Conservation (phyloP, 441 rosid genomes). For the Pelargonium cotyledonis region DNA sequence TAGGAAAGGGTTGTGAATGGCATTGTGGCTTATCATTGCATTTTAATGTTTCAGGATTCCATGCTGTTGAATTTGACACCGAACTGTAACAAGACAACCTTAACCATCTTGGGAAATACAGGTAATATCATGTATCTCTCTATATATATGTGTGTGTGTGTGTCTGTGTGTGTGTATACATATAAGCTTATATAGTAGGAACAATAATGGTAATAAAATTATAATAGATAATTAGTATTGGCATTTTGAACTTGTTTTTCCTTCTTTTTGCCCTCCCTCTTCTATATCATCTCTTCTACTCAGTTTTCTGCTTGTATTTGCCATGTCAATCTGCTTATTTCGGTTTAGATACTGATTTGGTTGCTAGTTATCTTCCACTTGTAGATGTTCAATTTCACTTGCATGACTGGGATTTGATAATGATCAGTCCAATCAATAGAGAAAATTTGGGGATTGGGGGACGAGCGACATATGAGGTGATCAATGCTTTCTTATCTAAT, state of each 20-base stretch:
- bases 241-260: not conserved
- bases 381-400: constrained; percentile 70
- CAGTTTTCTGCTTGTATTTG: not conserved
- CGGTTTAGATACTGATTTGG: not conserved
- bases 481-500: constrained; percentile 11
- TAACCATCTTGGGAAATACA: constrained; percentile 72
- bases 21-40: not conserved
- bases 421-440: constrained; percentile 38
- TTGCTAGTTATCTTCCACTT: constrained; percentile 18
- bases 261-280: not conserved
- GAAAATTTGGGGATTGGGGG: constrained; percentile 67
- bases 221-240: not conserved
- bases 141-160: too few species aligned
- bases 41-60: constrained; percentile 37
- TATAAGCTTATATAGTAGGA: not conserved
- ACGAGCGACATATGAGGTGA: constrained; percentile 58
- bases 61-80: constrained; percentile 63
- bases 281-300: not conserved
- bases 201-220: not conserved
- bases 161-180: too few species aligned
- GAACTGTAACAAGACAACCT: constrained; percentile 46
- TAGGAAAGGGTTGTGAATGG: not conserved
- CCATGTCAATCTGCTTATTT: not conserved
- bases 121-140: constrained; percentile 35
- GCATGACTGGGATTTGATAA: constrained; percentile 40